Evolutionary conservation across 192 early-diverging fungal species (phyloP), one percentile per base, ranked within the genome.

Genomic region (Chytriomyces hyalinus): DNA sequence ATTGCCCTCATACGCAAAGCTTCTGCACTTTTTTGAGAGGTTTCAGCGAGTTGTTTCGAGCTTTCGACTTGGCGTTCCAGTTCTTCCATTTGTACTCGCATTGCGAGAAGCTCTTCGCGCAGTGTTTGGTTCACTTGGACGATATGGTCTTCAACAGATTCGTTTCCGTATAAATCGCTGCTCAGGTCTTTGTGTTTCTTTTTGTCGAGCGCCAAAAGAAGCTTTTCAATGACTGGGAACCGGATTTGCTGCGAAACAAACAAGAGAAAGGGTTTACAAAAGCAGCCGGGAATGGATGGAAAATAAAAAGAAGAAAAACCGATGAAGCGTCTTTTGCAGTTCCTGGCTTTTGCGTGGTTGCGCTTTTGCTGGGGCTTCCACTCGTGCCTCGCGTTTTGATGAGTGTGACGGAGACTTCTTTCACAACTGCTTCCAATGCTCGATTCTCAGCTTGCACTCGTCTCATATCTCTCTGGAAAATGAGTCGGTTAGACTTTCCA

Each of bases 371-470:
- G 36, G 36, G 36, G 36, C 1, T 36, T 36, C 36, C 36, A 6
- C 49, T 51, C 5, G 11, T 47, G 11, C 65, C 26, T 36, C 67
- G 70, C 68, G 75, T 70, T 51, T 78, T 61, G 36, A 85, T 65
- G 6, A 82, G 68, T 2, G 81, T 79, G 8, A 64, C 49, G 2
- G 84, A 85, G 9, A 87, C 62, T 67, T 87, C 83, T 66, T 81
- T 83, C 24, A 87, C 80, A 61, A 80, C 81, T 6, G 82, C 79
- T 61, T 85, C 83, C 1, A 87, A 61, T 10, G 75, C 53, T 17
- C 61, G 10, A 48, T 82, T 84, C 48, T 84, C 81, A 49, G 65
- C 76, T 77, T 82, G 61, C 5, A 77, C 66, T n/a, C 70, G 57
- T n/a, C 61, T n/a, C 13, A 70, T 20, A 11, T 83, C 82, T 57